Evolutionary conservation across 2,329 filamentous ascomycete species (phyloP), one percentile per base, ranked within the genome.

Genomic region (Apiospora sp.): DNA sequence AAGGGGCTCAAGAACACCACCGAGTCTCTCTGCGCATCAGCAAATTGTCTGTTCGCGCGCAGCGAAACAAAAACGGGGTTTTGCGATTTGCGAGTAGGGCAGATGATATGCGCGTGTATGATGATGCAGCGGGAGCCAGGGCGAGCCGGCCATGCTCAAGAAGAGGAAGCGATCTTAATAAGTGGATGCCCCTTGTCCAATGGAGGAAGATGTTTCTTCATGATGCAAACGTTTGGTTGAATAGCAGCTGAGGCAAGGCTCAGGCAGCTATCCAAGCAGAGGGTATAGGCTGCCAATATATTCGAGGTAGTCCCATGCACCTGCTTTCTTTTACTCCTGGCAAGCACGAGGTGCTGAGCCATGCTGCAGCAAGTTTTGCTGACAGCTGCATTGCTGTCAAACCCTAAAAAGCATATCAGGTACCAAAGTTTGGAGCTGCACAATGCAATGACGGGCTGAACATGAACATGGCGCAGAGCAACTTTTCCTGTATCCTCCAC

Each of bases 361-460:
- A 64, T 64, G 46, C 46, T n/a, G 58, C 58, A 6, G 58, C 58
- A 37, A 34, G 19, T 41, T 64, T 41, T 64, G 34, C 19, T 64
- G 58, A 64, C 58, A 64, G 58, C 58, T 64, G 58, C 58, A 64
- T 34, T 64, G 58, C 58, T 64, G 58, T 41, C 58, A 64, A 64
- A 41, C 58, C 34, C 30, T 64, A 64, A 64, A 64, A 64, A 41
- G 58, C 34, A n/a, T 64, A 8, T 37, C 58, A 64, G 58, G 58
- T 64, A 64, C 58, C 8, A 64, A 41, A 64, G 30, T 22, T 64
- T 64, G 58, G n/a, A 64, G 54, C 34, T 64, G 58, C 34, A 3
- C 54, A 58, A 30, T 58, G 48, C n/a, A 24, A 58, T 58, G 27
- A 34, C 46, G 22, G 46, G 46, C 46, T 49, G 46, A 49, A 49